These are phyloP conservation scores for Crucibulum laeve DNA, from an alignment of 768 basidiomycete genomes.

Conservation along the genomic window DNA sequence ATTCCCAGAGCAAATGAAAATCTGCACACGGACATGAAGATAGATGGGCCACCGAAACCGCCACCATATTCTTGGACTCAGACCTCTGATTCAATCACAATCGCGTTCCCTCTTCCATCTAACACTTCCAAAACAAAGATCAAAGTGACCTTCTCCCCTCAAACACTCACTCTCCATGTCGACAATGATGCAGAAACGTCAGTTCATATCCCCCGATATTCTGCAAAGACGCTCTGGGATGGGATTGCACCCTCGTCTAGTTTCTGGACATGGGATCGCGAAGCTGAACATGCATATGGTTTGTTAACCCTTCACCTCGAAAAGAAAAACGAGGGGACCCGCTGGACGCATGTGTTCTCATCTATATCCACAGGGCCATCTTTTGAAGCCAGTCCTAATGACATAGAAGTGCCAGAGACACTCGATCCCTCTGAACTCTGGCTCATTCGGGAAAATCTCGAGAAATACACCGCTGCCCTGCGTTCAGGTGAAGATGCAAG, in stretches of 20 bases:
- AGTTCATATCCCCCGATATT: constrained; percentile 52
- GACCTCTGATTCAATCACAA: constrained; percentile 73
- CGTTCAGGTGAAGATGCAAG: constrained; percentile 53
- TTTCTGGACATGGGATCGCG: constrained; percentile 91
- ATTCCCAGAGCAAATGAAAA: constrained; percentile 62
- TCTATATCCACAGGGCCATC: constrained; percentile 29
- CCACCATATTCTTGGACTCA: constrained; percentile 95
- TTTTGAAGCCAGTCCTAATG: constrained; percentile 28
- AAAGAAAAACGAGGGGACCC: constrained; percentile 77
- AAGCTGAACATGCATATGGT: constrained; percentile 57
- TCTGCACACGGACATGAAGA: constrained; percentile 38
- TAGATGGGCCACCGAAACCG: constrained; percentile 40
- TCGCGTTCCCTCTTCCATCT: constrained; percentile 82
- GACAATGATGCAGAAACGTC: constrained; percentile 12
- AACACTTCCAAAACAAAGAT: constrained; percentile 60
- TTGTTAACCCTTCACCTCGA: constrained; percentile 81
- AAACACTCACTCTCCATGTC: constrained; percentile 41
- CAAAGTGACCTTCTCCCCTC: constrained; percentile 59
- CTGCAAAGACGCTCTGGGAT: constrained; percentile 72
- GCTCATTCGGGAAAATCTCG: constrained; percentile 73
- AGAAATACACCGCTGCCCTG: constrained; percentile 77
- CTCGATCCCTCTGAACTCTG: constrained; percentile 81
- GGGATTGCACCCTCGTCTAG: constrained; percentile 71
- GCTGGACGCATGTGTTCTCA: constrained; percentile 87
- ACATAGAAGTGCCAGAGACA: constrained; percentile 80